Evolutionary conservation across 2,329 filamentous ascomycete species (phyloP).

Genomic region (Scytalidium lignicola): DNA sequence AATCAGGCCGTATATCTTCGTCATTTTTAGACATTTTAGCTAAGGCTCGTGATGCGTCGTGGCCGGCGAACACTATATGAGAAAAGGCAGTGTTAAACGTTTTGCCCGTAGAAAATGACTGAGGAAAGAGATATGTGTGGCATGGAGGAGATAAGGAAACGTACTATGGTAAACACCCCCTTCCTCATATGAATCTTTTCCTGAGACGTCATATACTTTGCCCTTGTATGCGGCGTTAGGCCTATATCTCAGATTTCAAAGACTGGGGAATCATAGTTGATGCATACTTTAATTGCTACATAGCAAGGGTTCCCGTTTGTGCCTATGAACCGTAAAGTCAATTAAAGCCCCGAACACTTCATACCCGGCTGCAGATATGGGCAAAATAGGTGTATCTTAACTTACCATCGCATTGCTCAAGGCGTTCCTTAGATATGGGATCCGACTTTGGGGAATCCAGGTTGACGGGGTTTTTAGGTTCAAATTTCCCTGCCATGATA

Average conservation of each 20-base stretch:
- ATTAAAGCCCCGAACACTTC: background rate
- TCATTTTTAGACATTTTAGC: slow-evolving; percentile 80
- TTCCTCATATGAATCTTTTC: slow-evolving; percentile 79
- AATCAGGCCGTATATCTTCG: slow-evolving; percentile 79
- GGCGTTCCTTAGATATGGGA: slow-evolving; percentile 71
- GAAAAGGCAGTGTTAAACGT: background rate
- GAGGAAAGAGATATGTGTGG: no score
- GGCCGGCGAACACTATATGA: slow-evolving; percentile 80
- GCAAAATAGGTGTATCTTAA: slow-evolving; percentile 7
- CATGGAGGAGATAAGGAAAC: slow-evolving; percentile 19
- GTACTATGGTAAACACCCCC: slow-evolving; percentile 82
- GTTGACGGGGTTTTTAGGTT: slow-evolving; percentile 70
- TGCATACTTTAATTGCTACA: slow-evolving; percentile 61
- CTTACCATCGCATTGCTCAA: slow-evolving; percentile 79
- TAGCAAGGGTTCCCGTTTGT: slow-evolving; percentile 60
- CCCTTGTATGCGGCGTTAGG: slow-evolving; percentile 49
- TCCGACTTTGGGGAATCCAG: slow-evolving; percentile 85
- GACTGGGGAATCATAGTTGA: no score
- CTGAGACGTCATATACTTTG: slow-evolving; percentile 88
- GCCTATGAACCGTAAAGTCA: slow-evolving; percentile 39
- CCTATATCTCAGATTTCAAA: background rate
- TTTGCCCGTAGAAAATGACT: no score
- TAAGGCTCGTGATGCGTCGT: slow-evolving; percentile 90
- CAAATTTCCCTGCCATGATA: slow-evolving; percentile 62
- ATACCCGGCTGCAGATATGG: background rate